A percentile compares a stretch with the other conserved stretches of the same genome.
Conservation (phyloP, 1,284 basidiomycete species). For the Irpex sp. region DNA sequence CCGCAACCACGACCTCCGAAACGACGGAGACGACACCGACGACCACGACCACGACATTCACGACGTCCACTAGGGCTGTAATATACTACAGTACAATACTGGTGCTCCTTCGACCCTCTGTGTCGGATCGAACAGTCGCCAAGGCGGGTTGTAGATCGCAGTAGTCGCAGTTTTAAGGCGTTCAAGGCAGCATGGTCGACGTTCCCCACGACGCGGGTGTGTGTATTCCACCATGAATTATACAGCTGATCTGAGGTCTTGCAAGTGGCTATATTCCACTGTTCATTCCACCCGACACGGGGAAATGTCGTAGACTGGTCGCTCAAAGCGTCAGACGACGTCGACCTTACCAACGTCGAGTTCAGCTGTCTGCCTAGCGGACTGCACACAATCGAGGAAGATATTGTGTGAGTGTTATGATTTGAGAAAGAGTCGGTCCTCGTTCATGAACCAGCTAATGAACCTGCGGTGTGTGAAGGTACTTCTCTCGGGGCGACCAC, state of each 20-base stretch:
- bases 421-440: conserved; percentile 7
- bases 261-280: conserved; percentile 76
- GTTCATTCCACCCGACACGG: conserved; percentile 76
- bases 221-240: conserved; percentile 7
- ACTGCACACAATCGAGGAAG: conserved; percentile 72
- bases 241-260: neutral
- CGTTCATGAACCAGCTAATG: neutral
- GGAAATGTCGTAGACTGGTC: conserved; percentile 78
- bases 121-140: neutral
- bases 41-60: neutral
- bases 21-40: neutral
- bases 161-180: neutral
- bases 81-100: neutral
- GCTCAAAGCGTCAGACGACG: conserved; percentile 59
- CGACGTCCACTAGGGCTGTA: neutral
- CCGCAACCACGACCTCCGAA: neutral
- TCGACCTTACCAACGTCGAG: conserved; percentile 67
- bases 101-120: neutral
- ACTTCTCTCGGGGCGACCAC: conserved; percentile 67
- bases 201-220: conserved; percentile 48
- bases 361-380: conserved; percentile 78
- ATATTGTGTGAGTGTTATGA: conserved; percentile 58
- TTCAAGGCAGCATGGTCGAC: conserved; percentile 19
- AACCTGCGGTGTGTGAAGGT: conserved; percentile 36
- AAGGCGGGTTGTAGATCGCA: neutral